phyloP scores from a whole-genome alignment of 805 yeast species.

The Nakazawaea molendinolei region DNA sequence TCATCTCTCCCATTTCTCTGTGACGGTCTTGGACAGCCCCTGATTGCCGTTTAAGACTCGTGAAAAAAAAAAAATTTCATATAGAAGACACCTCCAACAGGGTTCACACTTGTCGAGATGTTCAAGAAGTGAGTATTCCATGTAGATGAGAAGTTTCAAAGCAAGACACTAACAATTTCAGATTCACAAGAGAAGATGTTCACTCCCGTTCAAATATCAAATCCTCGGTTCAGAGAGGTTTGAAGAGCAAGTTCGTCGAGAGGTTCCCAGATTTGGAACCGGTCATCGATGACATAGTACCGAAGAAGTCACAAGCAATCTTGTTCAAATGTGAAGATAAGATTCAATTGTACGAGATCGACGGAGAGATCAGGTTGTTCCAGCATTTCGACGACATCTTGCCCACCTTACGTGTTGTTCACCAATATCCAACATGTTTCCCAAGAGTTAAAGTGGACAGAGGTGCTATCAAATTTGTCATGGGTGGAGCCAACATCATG shows the following conservation, averaged over 20 bases:
- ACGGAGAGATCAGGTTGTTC: slow-evolving; percentile 66
- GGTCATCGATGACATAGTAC: slow-evolving; percentile 73
- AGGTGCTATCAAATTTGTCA: slow-evolving; percentile 91
- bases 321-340: slow-evolving; percentile 86
- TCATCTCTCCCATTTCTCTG: not conserved
- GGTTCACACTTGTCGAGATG: no score
- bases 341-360: slow-evolving; percentile 69
- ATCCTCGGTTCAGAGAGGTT: slow-evolving; percentile 89
- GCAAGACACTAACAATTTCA: slow-evolving; percentile 14
- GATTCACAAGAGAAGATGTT: slow-evolving; percentile 78
- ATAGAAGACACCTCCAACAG: no score
- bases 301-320: slow-evolving; percentile 80
- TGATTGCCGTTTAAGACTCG: not conserved
- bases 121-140: slow-evolving; percentile 33
- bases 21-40: slow-evolving; percentile 5
- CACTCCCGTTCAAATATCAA: slow-evolving; percentile 89
- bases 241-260: slow-evolving; percentile 64
- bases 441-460: slow-evolving; percentile 88
- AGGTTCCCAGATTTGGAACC: slow-evolving; percentile 74
- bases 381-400: slow-evolving; percentile 78
- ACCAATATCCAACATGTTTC: slow-evolving; percentile 75
- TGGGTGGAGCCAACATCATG: slow-evolving; percentile 97
- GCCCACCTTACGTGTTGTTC: slow-evolving; percentile 71
- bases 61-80: not conserved
- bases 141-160: not conserved